Percentiles rank a stretch among this genome's conserved stretches.
Evolutionary conservation across 306 rosid species (phyloP).

Genomic region (Fragaria nilgerrensis): DNA sequence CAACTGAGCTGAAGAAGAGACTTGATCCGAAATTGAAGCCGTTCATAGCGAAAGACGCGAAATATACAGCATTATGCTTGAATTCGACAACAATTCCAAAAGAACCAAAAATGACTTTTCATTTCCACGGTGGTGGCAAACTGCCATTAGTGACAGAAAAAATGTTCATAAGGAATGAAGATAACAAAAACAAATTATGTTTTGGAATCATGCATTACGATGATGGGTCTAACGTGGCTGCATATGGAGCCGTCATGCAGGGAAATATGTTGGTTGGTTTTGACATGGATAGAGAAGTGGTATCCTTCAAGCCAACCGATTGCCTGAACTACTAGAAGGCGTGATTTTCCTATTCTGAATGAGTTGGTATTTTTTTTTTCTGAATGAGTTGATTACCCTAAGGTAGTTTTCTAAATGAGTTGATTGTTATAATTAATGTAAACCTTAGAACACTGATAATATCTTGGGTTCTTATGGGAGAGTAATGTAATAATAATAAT

Average conservation of each 20-base stretch:
- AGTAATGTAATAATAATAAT: too few relatives aligned
- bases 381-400: too few relatives aligned
- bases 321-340: too few relatives aligned
- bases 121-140: neutral
- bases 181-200: too few relatives aligned
- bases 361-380: too few relatives aligned
- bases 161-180: neutral
- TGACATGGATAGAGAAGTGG: neutral
- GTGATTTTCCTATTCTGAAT: too few relatives aligned
- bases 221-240: accelerated
- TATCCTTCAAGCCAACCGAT: neutral
- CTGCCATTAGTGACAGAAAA: neutral
- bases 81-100: neutral
- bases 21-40: neutral
- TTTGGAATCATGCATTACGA: too few relatives aligned
- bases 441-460: too few relatives aligned
- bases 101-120: neutral
- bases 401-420: too few relatives aligned
- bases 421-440: too few relatives aligned
- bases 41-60: too few relatives aligned
- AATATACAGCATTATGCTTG: neutral
- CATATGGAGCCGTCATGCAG: neutral
- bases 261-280: neutral
- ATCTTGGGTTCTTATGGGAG: too few relatives aligned
- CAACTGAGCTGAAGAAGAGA: neutral